A percentile compares a stretch with the other conserved stretches of the same genome.
Conservation (phyloP, 768 basidiomycete species). For the Suillus weaverae region DNA sequence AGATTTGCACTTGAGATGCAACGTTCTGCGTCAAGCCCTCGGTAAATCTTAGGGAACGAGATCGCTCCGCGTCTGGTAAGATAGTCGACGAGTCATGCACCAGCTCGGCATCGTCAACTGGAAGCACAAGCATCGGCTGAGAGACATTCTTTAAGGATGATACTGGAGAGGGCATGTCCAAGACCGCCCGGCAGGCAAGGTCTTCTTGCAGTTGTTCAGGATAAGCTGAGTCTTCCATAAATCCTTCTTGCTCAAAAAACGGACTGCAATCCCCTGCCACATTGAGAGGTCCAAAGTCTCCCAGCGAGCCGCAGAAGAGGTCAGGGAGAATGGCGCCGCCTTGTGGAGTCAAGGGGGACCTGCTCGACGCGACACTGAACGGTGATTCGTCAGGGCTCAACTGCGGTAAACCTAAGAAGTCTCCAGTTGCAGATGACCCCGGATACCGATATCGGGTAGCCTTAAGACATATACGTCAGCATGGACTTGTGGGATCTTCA, state of each 20-base stretch:
- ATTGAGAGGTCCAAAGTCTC: not conserved
- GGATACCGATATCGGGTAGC: not conserved
- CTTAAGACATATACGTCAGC: not conserved
- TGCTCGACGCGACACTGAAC: slow-evolving; percentile 22
- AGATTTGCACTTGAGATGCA: not conserved
- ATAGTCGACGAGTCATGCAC: not conserved
- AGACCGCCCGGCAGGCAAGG: slow-evolving; percentile 9
- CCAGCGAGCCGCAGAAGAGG: not conserved
- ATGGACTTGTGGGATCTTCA: not conserved
- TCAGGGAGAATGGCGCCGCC: slow-evolving; percentile 1
- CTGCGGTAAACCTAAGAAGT: slow-evolving; percentile 3
- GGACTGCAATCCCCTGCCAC: not conserved
- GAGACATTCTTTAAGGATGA: not conserved
- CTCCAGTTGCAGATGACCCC: not conserved
- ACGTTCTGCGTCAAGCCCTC: not conserved
- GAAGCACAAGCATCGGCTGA: not conserved
- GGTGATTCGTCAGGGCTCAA: slow-evolving; percentile 30
- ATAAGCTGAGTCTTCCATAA: not conserved
- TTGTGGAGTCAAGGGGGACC: slow-evolving; percentile 20
- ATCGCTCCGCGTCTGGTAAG: not conserved
- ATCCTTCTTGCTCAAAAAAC: not conserved
- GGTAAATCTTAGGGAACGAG: not conserved
- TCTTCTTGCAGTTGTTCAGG: slow-evolving; percentile 19
- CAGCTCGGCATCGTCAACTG: not conserved
- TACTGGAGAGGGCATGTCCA: not conserved